phyloP scores from a whole-genome alignment of 2,329 filamentous ascomycete genomes.

The Colletotrichum musae region DNA sequence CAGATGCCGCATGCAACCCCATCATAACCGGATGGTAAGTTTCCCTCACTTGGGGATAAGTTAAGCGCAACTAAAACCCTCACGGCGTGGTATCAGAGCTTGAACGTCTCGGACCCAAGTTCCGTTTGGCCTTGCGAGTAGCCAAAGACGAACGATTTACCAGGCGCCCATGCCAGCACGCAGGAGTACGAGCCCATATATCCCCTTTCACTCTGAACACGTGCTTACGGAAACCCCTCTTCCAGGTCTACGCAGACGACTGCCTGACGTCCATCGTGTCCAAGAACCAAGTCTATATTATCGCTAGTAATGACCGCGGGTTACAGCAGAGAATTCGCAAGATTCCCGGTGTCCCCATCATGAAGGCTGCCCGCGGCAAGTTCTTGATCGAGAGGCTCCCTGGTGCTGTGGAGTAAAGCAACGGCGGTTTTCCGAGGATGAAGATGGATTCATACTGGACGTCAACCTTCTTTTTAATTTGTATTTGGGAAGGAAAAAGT shows the following conservation, averaged over 20 bases:
- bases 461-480: not conserved
- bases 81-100: constrained; percentile 67
- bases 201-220: not conserved
- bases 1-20: constrained; percentile 85
- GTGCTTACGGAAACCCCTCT: not conserved
- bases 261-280: constrained; percentile 83
- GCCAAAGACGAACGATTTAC: constrained; percentile 90
- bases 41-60: too few species aligned
- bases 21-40: constrained; percentile 79
- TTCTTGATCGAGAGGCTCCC: constrained; percentile 95
- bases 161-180: constrained; percentile 90
- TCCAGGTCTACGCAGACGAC: constrained; percentile 81
- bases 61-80: not conserved
- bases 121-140: constrained; percentile 86
- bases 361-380: constrained; percentile 89
- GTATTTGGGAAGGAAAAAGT: not conserved
- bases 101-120: constrained; percentile 60
- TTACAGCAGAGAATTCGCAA: constrained; percentile 88
- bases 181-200: constrained; percentile 66
- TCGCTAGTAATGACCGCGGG: constrained; percentile 83
- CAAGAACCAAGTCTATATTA: constrained; percentile 76
- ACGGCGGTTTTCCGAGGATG: not conserved
- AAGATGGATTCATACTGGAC: not conserved
- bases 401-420: constrained; percentile 76
- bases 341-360: constrained; percentile 58